These are phyloP conservation scores for Clavariopsis aquatica DNA, from an alignment of 495 filamentous ascomycete genomes.

Conservation along the genomic window DNA sequence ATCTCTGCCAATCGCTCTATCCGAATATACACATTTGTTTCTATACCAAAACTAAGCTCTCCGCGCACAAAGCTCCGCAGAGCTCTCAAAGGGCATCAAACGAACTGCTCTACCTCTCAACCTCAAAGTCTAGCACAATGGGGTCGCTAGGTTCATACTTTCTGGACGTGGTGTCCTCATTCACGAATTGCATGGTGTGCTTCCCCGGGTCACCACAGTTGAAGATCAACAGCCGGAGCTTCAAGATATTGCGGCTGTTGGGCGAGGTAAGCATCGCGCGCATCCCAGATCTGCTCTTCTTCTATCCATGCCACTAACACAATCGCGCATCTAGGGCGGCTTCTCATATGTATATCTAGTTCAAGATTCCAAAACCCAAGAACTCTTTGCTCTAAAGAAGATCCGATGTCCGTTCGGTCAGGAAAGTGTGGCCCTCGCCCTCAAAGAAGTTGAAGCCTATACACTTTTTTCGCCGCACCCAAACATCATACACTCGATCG, in stretches of 20 bases:
- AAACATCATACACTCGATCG: conserved; percentile 88
- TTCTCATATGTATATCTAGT: conserved; percentile 99
- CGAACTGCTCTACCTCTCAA: conserved; percentile 2
- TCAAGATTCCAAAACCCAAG: conserved; percentile 76
- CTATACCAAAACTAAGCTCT: not conserved
- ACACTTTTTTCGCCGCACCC: conserved; percentile 77
- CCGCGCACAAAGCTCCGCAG: not conserved
- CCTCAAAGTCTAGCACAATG: conserved; percentile 25
- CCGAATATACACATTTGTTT: not conserved
- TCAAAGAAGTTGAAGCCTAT: conserved; percentile 97
- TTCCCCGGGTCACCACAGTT: conserved; percentile 91
- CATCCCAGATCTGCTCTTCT: conserved; percentile 10
- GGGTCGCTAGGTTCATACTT: conserved; percentile 55
- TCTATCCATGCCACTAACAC: not conserved
- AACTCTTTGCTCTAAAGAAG: conserved; percentile 94
- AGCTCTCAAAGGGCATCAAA: conserved; percentile 2
- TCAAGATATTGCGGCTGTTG: conserved; percentile 90
- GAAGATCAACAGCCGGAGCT: conserved; percentile 90
- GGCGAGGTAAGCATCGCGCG: conserved; percentile 65
- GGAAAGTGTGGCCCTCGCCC: conserved; percentile 88
- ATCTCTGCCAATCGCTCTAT: not conserved
- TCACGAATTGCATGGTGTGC: conserved; percentile 92
- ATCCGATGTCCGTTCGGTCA: conserved; percentile 97
- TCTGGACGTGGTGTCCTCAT: conserved; percentile 83
- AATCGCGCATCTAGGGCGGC: conserved; percentile 62